Evolutionary conservation across 345 rosid species (phyloP), one percentile per base, ranked within the genome.

Genomic region (Gossypium anomalum): DNA sequence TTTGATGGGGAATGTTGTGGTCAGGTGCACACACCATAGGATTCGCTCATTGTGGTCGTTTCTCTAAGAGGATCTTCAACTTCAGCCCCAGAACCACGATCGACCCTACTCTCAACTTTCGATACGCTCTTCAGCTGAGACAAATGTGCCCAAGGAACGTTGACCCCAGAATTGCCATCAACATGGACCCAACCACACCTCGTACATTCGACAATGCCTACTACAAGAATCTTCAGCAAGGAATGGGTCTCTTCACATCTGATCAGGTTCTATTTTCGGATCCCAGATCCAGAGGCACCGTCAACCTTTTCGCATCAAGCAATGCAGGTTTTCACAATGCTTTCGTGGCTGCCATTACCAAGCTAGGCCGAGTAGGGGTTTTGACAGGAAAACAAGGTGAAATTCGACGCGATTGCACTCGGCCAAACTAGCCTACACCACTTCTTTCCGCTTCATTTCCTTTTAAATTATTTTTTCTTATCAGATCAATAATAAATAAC

Each of bases 121-220:
- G 17, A 1, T 93, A 93, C 29, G 94, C 93, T 0, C 9, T 79
- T 22, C 84, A 88, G 76, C 88, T 93, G 4, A 78, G 91, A 41
- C 80, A 82, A 38, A 84, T 88, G 97, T 94, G 98, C 49, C 97
- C 97, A 20, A 0, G 63, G 3, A 75, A 75, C 41, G 41, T 34
- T 34, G 41, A 34, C 41, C 41, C 41, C 41, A 34, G 41, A 34
- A 34, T 34, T 34, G 98, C 94, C 61, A 89, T 94, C 68, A 83
- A 87, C 88, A 87, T 94, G 94, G 98, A 94, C 67, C 97, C 98
- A 0, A 75, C 83, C 7, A 80, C 94, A 0, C 93, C 96, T 45
- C 88, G 64, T n/a, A 80, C 45, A 10, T 94, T 94, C 63, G 98
- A 94, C 85, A 94, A 94, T 19, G 84, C 78, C 20, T 94, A 94